Base-by-base conservation (phyloP, 768 basidiomycete genomes). In the Suillus clintonianus region DNA sequence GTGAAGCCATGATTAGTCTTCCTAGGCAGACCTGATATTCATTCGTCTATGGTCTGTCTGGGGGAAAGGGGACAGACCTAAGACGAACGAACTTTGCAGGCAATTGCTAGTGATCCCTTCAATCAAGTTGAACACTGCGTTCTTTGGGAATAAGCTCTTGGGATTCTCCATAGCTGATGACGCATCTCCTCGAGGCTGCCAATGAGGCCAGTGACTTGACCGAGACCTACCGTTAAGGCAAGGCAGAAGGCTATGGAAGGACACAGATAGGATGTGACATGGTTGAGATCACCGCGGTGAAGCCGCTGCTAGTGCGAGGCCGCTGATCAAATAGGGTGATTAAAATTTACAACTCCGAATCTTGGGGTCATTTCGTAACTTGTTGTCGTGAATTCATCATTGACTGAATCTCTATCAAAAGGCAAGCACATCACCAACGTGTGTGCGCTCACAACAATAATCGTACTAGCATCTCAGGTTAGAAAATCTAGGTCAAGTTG, bases 141-240 rank as follows among this genome's bases (percentile, higher is more conserved):
- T 22, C 45, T 47, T 22, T 47, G 30, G 45, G 71, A 79, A 64
- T 77, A 92, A n/a, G 96, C 86, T 95, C 84, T 91, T 94, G 19
- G 86, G 94, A 68, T 87, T 85, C 67, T 89, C 88, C 8, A 95
- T 78, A 1, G 91, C 85, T 39, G 73, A 72, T 42, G 85, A 81
- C 19, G 95, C 84, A 9, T 50, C 70, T 91, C 84, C 30, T 87
- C 87, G 65, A 86, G 80, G 27, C 81, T 82, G n/a, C 89, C 92
- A 22, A 92, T 80, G 41, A 94, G 80, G 13, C 89, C 90, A 54
- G 94, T 91, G 42, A 98, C 90, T 70, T 91, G 81, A 99, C 84
- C 89, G 84, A 62, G 86, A 81, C 1, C 97, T 47, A 97, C 97
- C 1, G 95, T 94, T 66, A 99, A 79, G 34, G 97, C 6, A 48